Percentiles rank a stretch among this genome's conserved stretches.
These are phyloP conservation scores for Lachancea fermentati DNA, from an alignment of 805 yeast genomes.

Conservation along the genomic window DNA sequence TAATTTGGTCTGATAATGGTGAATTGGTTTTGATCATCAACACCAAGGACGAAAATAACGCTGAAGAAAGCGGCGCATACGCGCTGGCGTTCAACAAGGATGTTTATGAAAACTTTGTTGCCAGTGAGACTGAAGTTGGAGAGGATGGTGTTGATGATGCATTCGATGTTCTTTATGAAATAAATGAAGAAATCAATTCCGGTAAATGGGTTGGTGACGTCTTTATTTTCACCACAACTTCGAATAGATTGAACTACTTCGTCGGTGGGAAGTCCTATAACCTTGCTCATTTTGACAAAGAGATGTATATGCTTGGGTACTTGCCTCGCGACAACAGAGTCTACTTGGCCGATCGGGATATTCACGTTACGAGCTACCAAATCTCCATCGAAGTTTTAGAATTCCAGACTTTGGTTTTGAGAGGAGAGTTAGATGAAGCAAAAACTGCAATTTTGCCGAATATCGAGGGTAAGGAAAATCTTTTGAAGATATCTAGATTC, in stretches of 20 bases:
- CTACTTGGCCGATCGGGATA: constrained; percentile 86
- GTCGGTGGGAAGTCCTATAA: constrained; percentile 93
- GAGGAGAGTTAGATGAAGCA: constrained; percentile 89
- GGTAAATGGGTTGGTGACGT: constrained; percentile 98
- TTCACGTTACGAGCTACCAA: constrained; percentile 73
- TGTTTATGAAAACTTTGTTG: constrained; percentile 55
- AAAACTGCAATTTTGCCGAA: constrained; percentile 52
- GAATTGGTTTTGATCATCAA: constrained; percentile 75
- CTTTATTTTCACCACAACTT: constrained; percentile 79
- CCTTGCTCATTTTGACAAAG: constrained; percentile 86
- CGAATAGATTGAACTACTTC: constrained; percentile 85
- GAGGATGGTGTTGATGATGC: constrained; percentile 89
- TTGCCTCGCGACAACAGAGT: constrained; percentile 85
- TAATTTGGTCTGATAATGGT: constrained; percentile 92
- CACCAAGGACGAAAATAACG: constrained; percentile 36
- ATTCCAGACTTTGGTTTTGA: constrained; percentile 89
- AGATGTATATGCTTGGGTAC: constrained; percentile 83
- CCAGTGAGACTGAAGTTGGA: constrained; percentile 35
- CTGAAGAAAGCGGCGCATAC: constrained; percentile 51
- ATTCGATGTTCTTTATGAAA: constrained; percentile 78
- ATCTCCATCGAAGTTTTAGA: constrained; percentile 83
- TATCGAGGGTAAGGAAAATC: constrained; percentile 54
- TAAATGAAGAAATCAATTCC: constrained; percentile 73
- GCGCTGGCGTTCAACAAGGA: constrained; percentile 71
- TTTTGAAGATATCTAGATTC: constrained; percentile 80